These are phyloP conservation scores for Pseudogymnoascus sp. DNA, from an alignment of 2,329 filamentous ascomycete species.

Conservation along the genomic window DNA sequence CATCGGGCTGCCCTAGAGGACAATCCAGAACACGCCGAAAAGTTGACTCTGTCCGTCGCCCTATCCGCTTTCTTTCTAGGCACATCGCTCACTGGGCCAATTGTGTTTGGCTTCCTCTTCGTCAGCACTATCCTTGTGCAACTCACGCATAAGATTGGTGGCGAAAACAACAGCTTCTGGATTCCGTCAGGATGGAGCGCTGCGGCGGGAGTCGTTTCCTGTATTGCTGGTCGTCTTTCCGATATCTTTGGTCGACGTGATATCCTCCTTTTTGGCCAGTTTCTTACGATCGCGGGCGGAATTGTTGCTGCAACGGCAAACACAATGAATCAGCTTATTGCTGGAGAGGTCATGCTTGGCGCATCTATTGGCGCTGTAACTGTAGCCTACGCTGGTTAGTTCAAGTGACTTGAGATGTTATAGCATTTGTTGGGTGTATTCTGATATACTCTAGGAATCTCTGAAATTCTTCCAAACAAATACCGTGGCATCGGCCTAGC, in stretches of 20 bases:
- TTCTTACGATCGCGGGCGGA: neutral
- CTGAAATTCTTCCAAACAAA: constrained; percentile 43
- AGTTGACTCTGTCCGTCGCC: no score
- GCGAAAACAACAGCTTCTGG: no score
- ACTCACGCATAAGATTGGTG: no score
- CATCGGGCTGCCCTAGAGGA: no score
- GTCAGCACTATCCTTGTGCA: no score
- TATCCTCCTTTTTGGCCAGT: neutral
- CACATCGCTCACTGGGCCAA: no score
- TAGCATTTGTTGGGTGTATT: constrained; percentile 22
- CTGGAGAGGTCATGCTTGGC: neutral
- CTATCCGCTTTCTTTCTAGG: no score
- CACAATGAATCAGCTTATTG: neutral
- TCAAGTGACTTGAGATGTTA: neutral
- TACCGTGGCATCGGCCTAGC: constrained; percentile 30
- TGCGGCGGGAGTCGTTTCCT: neutral
- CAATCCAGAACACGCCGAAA: no score
- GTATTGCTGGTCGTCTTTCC: neutral
- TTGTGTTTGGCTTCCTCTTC: no score
- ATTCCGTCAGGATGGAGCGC: no score
- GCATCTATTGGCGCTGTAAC: neutral
- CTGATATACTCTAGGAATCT: constrained; percentile 32
- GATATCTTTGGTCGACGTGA: neutral
- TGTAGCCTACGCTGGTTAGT: neutral
- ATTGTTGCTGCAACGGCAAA: neutral